phyloP scores from a whole-genome alignment of 2,329 filamentous ascomycete genomes.

The Delphinella strobiligena region DNA sequence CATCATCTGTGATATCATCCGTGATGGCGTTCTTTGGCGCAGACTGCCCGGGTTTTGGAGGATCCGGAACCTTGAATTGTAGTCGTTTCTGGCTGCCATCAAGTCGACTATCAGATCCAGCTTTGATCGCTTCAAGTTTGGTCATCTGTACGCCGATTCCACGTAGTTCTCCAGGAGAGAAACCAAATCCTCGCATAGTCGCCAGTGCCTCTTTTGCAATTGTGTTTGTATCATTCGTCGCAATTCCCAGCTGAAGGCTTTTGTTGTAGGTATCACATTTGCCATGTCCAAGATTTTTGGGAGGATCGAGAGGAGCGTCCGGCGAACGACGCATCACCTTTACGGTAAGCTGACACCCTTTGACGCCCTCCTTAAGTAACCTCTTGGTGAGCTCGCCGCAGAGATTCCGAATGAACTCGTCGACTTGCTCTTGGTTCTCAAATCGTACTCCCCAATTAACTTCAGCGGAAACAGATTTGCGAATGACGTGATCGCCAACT shows the following conservation, averaged over 20 bases:
- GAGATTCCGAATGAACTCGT: slow-evolving; percentile 78
- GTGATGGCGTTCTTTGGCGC: slow-evolving; percentile 10
- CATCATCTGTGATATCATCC: slow-evolving; percentile 36
- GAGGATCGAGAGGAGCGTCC: slow-evolving; percentile 80
- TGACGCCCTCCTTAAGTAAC: slow-evolving; percentile 71
- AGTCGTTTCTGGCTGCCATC: slow-evolving; percentile 72
- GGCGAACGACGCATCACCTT: slow-evolving; percentile 84
- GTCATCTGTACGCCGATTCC: slow-evolving; percentile 90
- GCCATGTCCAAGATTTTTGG: slow-evolving; percentile 88
- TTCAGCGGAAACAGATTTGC: slow-evolving; percentile 93
- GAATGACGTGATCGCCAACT: slow-evolving; percentile 71
- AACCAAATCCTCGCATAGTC: slow-evolving; percentile 67
- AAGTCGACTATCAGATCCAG: slow-evolving; percentile 34
- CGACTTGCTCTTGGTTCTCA: slow-evolving; percentile 79
- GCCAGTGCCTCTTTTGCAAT: slow-evolving; percentile 76
- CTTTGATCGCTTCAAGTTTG: slow-evolving; percentile 71
- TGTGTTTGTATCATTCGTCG: slow-evolving; percentile 61
- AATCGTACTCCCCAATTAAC: slow-evolving; percentile 98
- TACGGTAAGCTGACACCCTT: slow-evolving; percentile 77
- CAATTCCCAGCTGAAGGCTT: slow-evolving; percentile 67
- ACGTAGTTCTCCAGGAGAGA: slow-evolving; percentile 84
- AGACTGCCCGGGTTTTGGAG: slow-evolving; percentile 21
- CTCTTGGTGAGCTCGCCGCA: slow-evolving; percentile 75
- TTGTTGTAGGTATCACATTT: slow-evolving; percentile 94
- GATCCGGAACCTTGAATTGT: slow-evolving; percentile 50